Percentiles rank a stretch among this genome's conserved stretches.
Conservation (phyloP, 805 yeast genomes). For the Kuraishia hungarica region DNA sequence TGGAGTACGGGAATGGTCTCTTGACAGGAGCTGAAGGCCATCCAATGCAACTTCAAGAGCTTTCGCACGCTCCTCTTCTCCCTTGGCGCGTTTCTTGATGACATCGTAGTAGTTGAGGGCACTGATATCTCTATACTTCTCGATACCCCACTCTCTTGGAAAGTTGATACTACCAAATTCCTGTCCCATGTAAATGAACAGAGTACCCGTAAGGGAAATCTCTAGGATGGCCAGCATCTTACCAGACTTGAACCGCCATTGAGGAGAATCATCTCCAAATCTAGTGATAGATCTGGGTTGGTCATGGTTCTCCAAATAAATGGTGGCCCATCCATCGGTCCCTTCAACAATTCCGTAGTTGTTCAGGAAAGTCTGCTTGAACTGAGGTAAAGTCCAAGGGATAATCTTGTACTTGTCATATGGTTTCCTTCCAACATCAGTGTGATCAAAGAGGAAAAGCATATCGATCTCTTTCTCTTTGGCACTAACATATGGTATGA, state of each 20-base stretch:
- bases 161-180: conserved; percentile 50
- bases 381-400: conserved; percentile 26
- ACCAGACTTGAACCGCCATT: conserved; percentile 29
- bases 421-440: conserved; percentile 28
- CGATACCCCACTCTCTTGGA: conserved; percentile 34
- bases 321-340: conserved; percentile 51
- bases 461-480: conserved; percentile 29
- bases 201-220: conserved; percentile 41
- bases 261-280: conserved; percentile 35
- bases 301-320: conserved; percentile 51
- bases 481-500: conserved; percentile 32
- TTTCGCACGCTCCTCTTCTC: conserved; percentile 12
- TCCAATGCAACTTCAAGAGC: conserved; percentile 22
- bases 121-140: conserved; percentile 43
- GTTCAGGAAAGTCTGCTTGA: conserved; percentile 29
- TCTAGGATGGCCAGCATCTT: conserved; percentile 40
- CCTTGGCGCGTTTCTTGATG: conserved; percentile 11
- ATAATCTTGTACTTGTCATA: conserved; percentile 25
- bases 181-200: conserved; percentile 53
- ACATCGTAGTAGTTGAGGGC: conserved; percentile 31
- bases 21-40: conserved; percentile 28
- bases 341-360: conserved; percentile 31
- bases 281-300: conserved; percentile 46
- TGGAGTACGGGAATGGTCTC: conserved; percentile 50
- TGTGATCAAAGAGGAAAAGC: conserved; percentile 28